Evolutionary conservation across 2,329 filamentous ascomycete genomes (phyloP), one percentile per base, ranked within the genome.

Genomic region (Daldinia eschscholtzii): DNA sequence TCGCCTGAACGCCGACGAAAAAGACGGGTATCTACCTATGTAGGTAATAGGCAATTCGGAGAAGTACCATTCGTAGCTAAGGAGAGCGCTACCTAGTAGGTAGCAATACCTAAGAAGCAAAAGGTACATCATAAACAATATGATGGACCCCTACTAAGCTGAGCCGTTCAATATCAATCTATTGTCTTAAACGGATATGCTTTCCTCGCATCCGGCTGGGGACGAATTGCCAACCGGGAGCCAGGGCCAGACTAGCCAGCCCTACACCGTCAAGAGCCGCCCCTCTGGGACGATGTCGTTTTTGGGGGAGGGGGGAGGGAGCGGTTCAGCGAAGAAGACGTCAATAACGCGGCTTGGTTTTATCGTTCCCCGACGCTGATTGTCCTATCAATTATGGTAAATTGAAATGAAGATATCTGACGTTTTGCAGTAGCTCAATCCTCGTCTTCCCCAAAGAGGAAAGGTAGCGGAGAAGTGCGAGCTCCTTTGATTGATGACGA

Each of bases 191-290:
- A 58, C 68, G 68, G 68, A 71, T 66, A 66, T 41, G 44, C 12
- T 53, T 35, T 66, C 60, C 68, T 66, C 63, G 65, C 68, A 68
- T 71, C 68, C 68, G 68, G 52, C 52, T 55, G 52, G 52, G 57
- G 30, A 57, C 63, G 57, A 61, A 53, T 39, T 37, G 42, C 52
- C 58, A n/a, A 28, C 26, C 53, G 33, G 57, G 48, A 12, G 53
- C 41, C 57, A 61, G 42, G 42, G 53, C 15, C 30, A 55, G 50
- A n/a, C 30, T 30, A 50, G 23, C 44, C 33, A 64, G 58, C 66
- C 57, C 66, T 69, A 69, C 63, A 65, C 64, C 58, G 62, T 67
- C 56, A 50, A 44, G 46, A 42, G 18, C 53, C 58, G 58, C 57
- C 57, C 46, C 18, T 52, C 44, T 63, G 59, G 53, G 57, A 64